phyloP scores from a whole-genome alignment of 495 filamentous ascomycete species.

The Daldinia concentrica region DNA sequence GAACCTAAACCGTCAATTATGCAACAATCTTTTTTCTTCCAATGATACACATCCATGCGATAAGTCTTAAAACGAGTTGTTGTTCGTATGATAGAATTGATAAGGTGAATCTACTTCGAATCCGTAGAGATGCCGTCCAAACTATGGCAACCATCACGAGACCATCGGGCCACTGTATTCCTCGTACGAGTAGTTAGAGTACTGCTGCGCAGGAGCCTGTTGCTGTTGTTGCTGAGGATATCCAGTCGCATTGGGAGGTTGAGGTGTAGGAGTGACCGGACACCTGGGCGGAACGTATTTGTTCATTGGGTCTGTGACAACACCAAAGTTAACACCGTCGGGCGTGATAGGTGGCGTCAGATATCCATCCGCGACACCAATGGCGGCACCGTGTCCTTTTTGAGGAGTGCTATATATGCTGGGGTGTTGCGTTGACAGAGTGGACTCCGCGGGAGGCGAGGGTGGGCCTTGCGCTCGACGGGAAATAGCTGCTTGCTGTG shows the following conservation, averaged over 20 bases:
- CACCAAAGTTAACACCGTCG: conserved; percentile 73
- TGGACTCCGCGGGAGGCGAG: conserved; percentile 71
- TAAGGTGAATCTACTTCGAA: conserved; percentile 27
- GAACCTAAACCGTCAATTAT: conserved; percentile 51
- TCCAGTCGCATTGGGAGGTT: conserved; percentile 34
- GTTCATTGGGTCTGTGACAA: conserved; percentile 53
- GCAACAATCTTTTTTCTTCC: conserved; percentile 52
- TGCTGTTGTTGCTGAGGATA: conserved; percentile 43
- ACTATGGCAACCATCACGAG: conserved; percentile 18
- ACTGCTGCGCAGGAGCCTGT: conserved; percentile 41
- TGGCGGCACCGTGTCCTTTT: conserved; percentile 72
- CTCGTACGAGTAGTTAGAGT: conserved; percentile 40
- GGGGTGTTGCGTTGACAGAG: conserved; percentile 61
- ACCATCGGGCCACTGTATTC: conserved; percentile 45
- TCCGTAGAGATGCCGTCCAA: conserved; percentile 12
- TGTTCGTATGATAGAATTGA: conserved; percentile 29
- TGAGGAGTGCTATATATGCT: conserved; percentile 81
- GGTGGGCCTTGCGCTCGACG: conserved; percentile 66
- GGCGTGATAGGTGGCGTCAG: conserved; percentile 96
- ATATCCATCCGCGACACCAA: conserved; percentile 78
- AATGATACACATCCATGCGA: conserved; percentile 47
- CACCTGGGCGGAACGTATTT: conserved; percentile 60
- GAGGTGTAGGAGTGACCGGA: conserved; percentile 64
- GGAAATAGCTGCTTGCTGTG: conserved; percentile 78
- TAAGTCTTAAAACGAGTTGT: conserved; percentile 21